Conservation (phyloP, 371 early-diverging fungal species). For the Dichotomocladium elegans region DNA sequence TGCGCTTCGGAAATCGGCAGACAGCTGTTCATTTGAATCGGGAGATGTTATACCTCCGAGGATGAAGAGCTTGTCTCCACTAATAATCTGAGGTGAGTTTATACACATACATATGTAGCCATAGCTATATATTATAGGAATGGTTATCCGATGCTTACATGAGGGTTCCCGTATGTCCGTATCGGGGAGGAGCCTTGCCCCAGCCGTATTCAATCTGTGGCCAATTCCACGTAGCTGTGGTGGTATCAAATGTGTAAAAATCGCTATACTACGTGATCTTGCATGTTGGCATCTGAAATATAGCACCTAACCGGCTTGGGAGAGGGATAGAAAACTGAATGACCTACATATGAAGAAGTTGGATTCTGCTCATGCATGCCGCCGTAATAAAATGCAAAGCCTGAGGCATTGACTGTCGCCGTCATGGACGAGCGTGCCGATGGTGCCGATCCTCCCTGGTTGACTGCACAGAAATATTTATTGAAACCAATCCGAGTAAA, state of each 20-base stretch:
- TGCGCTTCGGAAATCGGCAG: conserved; percentile 15
- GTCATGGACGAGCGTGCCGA: conserved; percentile 10
- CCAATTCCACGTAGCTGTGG: conserved; percentile 9
- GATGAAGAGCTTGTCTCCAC: conserved; percentile 11
- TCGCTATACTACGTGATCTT: conserved; percentile 8
- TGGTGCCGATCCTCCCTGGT: conserved; percentile 1
- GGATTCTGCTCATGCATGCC: conserved; percentile 4
- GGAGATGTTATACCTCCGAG: conserved; percentile 10
- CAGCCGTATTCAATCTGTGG: conserved; percentile 9
- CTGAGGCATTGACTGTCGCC: conserved; percentile 7
- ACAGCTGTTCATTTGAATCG: neutral
- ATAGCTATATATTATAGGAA: neutral
- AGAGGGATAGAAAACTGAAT: too few relatives aligned
- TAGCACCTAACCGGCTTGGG: too few relatives aligned
- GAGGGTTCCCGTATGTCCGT: conserved; percentile 10
- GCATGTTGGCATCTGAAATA: neutral
- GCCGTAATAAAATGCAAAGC: conserved; percentile 14
- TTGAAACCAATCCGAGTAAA: neutral
- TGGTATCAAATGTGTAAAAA: conserved; percentile 14
- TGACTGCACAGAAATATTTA: neutral
- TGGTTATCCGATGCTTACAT: conserved; percentile 13
- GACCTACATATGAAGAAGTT: conserved; percentile 1
- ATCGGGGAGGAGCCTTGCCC: conserved; percentile 14
- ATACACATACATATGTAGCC: neutral
- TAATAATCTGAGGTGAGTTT: too few relatives aligned